phyloP scores from a whole-genome alignment of 805 yeast genomes.

The Candida khao-thaluensis region DNA sequence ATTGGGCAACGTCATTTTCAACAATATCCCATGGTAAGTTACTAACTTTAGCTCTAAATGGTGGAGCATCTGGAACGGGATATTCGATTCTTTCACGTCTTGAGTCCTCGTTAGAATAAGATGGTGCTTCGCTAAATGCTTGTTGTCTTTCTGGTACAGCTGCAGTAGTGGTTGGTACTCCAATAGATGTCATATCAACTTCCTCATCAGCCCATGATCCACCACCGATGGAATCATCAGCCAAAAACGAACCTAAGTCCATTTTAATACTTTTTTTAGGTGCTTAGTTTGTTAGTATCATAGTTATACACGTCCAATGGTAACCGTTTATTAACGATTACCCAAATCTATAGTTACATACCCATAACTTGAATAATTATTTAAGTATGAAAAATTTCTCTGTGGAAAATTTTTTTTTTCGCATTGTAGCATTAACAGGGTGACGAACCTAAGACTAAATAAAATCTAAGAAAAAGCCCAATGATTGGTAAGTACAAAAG shows the following conservation, averaged over 20 bases:
- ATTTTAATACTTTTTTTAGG: constrained; percentile 67
- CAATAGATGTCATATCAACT: constrained; percentile 66
- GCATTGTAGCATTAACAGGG: too few species aligned
- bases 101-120: constrained; percentile 19
- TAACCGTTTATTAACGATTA: too few species aligned
- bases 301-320: too few species aligned
- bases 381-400: constrained; percentile 2
- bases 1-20: constrained; percentile 62
- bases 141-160: constrained; percentile 19
- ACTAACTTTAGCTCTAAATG: constrained; percentile 84
- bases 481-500: too few species aligned
- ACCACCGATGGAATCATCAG: constrained; percentile 70
- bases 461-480: too few species aligned
- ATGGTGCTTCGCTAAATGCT: constrained; percentile 8
- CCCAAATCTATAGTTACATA: background rate
- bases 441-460: too few species aligned
- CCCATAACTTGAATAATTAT: constrained; percentile 3
- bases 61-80: constrained; percentile 89
- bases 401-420: constrained; percentile 5
- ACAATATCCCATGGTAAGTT: constrained; percentile 81
- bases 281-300: constrained; percentile 23
- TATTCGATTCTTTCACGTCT: constrained; percentile 61
- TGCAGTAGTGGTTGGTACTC: constrained; percentile 42
- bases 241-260: constrained; percentile 84
- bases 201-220: constrained; percentile 87